These are phyloP conservation scores for Komagataella mondaviorum DNA, from an alignment of 805 yeast genomes.

Conservation along the genomic window DNA sequence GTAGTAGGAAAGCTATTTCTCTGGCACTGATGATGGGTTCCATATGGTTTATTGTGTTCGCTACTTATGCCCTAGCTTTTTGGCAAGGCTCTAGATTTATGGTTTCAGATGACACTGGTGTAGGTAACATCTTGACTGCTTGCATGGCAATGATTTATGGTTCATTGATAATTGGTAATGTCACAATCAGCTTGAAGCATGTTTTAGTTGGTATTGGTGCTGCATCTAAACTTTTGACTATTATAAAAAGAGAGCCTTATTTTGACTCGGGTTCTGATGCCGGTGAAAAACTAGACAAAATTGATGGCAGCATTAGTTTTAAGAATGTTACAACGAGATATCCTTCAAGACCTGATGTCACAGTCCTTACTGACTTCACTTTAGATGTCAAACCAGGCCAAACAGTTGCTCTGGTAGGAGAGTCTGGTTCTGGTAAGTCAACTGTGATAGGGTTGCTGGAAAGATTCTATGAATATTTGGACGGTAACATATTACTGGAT, in stretches of 20 bases:
- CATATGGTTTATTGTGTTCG: slow-evolving; percentile 21
- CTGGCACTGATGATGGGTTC: slow-evolving; percentile 19
- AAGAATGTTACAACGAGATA: slow-evolving; percentile 55
- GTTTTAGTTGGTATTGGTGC: slow-evolving; percentile 24
- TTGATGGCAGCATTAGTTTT: slow-evolving; percentile 48
- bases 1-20: slow-evolving; percentile 12
- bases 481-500: slow-evolving; percentile 28
- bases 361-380: slow-evolving; percentile 26
- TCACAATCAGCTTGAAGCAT: slow-evolving; percentile 24
- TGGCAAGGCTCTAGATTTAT: slow-evolving; percentile 28
- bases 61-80: slow-evolving; percentile 23
- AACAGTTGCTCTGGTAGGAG: slow-evolving; percentile 62
- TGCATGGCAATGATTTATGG: slow-evolving; percentile 26
- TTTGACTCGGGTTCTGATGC: slow-evolving; percentile 14
- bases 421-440: slow-evolving; percentile 88
- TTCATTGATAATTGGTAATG: slow-evolving; percentile 23
- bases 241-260: slow-evolving; percentile 26
- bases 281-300: slow-evolving; percentile 32
- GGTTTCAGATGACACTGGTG: slow-evolving; percentile 5
- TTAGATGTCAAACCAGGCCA: slow-evolving; percentile 31
- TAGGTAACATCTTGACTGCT: slow-evolving; percentile 17
- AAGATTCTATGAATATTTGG: slow-evolving; percentile 30
- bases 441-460: slow-evolving; percentile 49
- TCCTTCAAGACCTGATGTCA: slow-evolving; percentile 48
- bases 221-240: slow-evolving; percentile 23